These are phyloP conservation scores for Gliomastix tumulicola DNA, from an alignment of 2,329 filamentous ascomycete species.

Conservation along the genomic window DNA sequence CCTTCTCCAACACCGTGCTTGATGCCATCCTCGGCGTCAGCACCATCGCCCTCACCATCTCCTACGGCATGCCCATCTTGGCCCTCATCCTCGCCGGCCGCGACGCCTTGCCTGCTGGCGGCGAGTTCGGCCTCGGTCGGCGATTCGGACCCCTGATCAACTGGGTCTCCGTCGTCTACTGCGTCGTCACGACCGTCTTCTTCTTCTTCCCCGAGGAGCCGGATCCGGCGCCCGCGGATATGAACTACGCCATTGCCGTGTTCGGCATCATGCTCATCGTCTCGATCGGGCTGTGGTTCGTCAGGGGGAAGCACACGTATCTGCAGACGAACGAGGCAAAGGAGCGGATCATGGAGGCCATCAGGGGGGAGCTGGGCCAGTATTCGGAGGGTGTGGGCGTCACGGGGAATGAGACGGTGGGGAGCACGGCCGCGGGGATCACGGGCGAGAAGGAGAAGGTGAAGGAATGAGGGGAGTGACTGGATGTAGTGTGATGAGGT, in stretches of 20 bases:
- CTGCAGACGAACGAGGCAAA: conserved; percentile 16
- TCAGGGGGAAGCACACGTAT: conserved; percentile 28
- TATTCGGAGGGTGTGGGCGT: background rate
- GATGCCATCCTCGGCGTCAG: conserved; percentile 38
- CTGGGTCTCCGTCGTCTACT: conserved; percentile 35
- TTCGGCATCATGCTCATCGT: conserved; percentile 38
- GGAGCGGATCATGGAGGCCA: background rate
- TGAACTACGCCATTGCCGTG: conserved; percentile 41
- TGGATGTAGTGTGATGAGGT: no score
- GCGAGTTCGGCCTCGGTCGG: conserved; percentile 27
- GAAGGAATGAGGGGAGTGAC: background rate
- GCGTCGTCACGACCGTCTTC: conserved; percentile 34
- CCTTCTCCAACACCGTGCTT: conserved; percentile 38
- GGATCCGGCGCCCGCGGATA: conserved; percentile 27
- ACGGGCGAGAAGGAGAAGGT: background rate
- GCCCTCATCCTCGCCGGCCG: conserved; percentile 33
- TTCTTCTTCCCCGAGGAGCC: conserved; percentile 36
- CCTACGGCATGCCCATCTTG: conserved; percentile 27
- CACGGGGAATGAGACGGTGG: background rate
- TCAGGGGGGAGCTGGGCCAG: conserved; percentile 7
- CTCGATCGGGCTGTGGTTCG: conserved; percentile 31
- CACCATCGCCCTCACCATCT: conserved; percentile 39
- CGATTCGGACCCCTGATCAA: conserved; percentile 24
- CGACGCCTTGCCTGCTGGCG: conserved; percentile 32
- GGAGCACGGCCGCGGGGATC: background rate